Evolutionary conservation across 139 green algal genomes (phyloP).

Genomic region (Chlorella sp.): DNA sequence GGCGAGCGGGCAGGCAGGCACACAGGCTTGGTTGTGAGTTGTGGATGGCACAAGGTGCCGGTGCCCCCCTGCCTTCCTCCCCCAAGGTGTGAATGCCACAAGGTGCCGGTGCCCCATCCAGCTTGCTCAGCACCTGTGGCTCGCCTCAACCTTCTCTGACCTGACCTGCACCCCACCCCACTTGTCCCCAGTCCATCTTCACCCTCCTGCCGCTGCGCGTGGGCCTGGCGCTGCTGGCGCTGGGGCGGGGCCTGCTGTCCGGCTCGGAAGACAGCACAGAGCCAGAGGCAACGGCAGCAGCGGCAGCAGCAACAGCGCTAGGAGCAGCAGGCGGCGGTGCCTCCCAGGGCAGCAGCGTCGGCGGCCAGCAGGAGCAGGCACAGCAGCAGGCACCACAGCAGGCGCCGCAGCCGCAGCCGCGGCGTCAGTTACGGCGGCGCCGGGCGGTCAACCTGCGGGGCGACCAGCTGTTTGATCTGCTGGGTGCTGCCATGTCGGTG

Average conservation of each 20-base stretch:
- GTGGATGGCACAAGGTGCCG: no score
- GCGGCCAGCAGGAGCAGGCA: background rate
- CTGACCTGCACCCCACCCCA: background rate
- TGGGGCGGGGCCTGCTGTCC: conserved; percentile 4
- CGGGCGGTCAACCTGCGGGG: conserved; percentile 35
- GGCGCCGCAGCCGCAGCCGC: background rate
- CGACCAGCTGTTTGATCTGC: conserved; percentile 83
- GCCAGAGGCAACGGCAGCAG: background rate
- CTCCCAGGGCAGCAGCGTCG: background rate
- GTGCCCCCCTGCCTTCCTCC: no score
- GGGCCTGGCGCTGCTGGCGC: conserved; percentile 24
- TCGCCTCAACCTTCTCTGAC: no score
- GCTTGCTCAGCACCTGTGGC: no score
- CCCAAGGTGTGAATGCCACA: no score
- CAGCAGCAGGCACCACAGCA: background rate
- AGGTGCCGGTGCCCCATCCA: no score
- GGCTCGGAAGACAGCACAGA: background rate
- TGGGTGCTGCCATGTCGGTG: conserved; percentile 75
- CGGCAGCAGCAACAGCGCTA: background rate
- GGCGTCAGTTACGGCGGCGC: background rate
- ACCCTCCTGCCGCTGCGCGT: conserved; percentile 80
- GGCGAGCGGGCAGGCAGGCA: no score
- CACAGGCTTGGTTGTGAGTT: no score
- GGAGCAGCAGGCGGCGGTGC: background rate
- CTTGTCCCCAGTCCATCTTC: conserved; percentile 67